Evolutionary conservation across 192 early-diverging fungal species (phyloP).

Genomic region (Umbelopsis isabellina): DNA sequence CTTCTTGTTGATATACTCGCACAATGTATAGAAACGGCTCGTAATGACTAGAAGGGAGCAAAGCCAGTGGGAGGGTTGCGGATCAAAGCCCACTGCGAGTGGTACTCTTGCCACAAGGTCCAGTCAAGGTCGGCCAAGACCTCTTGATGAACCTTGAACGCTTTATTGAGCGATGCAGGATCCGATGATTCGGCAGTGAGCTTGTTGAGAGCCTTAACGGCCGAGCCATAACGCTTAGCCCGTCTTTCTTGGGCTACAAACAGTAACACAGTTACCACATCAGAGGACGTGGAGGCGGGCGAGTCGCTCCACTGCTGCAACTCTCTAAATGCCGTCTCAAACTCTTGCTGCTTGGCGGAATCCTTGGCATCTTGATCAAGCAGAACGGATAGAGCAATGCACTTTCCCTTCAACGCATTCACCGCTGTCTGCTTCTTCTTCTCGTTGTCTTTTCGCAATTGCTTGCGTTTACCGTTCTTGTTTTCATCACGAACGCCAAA

Average conservation of each 20-base stretch:
- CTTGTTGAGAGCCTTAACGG: slow-evolving; percentile 73
- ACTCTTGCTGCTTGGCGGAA: slow-evolving; percentile 39
- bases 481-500: slow-evolving; percentile 61
- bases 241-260: slow-evolving; percentile 60
- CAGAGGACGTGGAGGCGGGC: slow-evolving; percentile 51
- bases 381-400: slow-evolving; percentile 53
- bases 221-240: slow-evolving; percentile 63
- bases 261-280: slow-evolving; percentile 57
- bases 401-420: slow-evolving; percentile 62
- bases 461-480: slow-evolving; percentile 50
- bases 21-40: neutral
- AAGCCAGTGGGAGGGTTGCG: slow-evolving; percentile 49
- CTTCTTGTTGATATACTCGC: no score
- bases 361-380: slow-evolving; percentile 27
- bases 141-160: slow-evolving; percentile 52
- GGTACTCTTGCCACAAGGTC: slow-evolving; percentile 70
- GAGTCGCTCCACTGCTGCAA: slow-evolving; percentile 65
- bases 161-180: slow-evolving; percentile 51
- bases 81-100: slow-evolving; percentile 59
- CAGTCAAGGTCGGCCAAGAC: slow-evolving; percentile 70
- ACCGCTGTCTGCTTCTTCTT: slow-evolving; percentile 68
- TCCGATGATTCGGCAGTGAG: slow-evolving; percentile 63
- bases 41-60: slow-evolving; percentile 45
- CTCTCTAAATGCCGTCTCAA: slow-evolving; percentile 61
- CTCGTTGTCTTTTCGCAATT: slow-evolving; percentile 76